Conservation (phyloP, 1,284 basidiomycete species). For the Papiliotrema laurentii region DNA sequence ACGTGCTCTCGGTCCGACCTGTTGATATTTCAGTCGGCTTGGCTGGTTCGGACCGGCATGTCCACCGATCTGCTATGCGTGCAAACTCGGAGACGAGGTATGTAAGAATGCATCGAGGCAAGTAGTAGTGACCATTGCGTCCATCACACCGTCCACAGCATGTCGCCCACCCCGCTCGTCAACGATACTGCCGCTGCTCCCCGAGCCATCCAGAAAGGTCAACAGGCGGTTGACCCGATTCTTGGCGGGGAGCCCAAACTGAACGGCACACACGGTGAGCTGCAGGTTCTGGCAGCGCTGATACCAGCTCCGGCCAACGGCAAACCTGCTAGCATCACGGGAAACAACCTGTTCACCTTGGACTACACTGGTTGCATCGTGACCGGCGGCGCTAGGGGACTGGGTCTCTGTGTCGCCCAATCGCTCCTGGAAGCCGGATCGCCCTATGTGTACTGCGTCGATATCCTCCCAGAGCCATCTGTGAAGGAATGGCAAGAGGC, state of each 20-base stretch:
- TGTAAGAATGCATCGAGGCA: too few relatives aligned
- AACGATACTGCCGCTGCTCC: not conserved
- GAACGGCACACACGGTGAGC: not conserved
- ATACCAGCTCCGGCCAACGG: not conserved
- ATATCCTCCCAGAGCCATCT: slow-evolving; percentile 61
- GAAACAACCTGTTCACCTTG: slow-evolving; percentile 55
- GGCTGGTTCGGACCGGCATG: too few relatives aligned
- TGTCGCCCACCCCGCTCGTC: too few relatives aligned
- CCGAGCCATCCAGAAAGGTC: not conserved
- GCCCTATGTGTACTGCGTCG: slow-evolving; percentile 70
- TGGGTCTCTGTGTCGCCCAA: slow-evolving; percentile 76
- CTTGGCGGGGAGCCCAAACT: not conserved
- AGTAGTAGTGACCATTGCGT: too few relatives aligned
- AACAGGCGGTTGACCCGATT: not conserved
- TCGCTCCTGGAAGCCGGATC: slow-evolving; percentile 66
- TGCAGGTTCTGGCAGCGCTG: not conserved
- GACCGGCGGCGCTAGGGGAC: slow-evolving; percentile 69
- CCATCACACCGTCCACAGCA: too few relatives aligned
- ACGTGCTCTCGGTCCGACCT: too few relatives aligned
- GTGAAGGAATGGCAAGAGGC: slow-evolving; percentile 60
- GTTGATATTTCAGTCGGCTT: too few relatives aligned
- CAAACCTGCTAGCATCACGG: slow-evolving; percentile 1
- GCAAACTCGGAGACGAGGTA: too few relatives aligned
- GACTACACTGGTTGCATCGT: slow-evolving; percentile 70
- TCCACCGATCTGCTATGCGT: too few relatives aligned